phyloP scores from a whole-genome alignment of 768 basidiomycete species.

The Hysterangium stoloniferum region DNA sequence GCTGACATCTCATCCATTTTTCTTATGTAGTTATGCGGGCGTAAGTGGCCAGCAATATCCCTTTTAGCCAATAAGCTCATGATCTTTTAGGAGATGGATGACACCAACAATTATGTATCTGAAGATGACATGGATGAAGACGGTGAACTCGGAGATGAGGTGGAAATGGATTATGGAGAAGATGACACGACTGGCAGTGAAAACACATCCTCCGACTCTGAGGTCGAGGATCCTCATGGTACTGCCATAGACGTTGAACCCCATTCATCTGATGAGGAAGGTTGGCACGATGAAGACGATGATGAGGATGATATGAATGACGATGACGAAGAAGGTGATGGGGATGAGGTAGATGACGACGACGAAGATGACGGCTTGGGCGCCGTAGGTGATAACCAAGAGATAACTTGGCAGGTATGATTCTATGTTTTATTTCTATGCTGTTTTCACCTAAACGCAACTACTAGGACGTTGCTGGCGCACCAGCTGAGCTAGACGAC shows the following conservation, averaged over 20 bases:
- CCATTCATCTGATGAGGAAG: slow-evolving; percentile 49
- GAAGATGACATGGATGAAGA: slow-evolving; percentile 79
- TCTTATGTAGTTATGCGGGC: slow-evolving; percentile 55
- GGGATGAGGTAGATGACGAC: slow-evolving; percentile 46
- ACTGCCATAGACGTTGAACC: slow-evolving; percentile 53
- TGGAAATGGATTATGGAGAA: slow-evolving; percentile 83
- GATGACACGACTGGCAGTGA: slow-evolving; percentile 62
- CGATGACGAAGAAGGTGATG: slow-evolving; percentile 54
- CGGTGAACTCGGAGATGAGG: slow-evolving; percentile 70
- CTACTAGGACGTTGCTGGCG: slow-evolving; percentile 25
- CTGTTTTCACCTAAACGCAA: slow-evolving; percentile 1
- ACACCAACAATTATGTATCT: slow-evolving; percentile 39
- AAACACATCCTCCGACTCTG: slow-evolving; percentile 62
- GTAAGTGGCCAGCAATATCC: slow-evolving; percentile 39
- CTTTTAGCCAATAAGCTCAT: no score
- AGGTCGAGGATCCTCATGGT: slow-evolving; percentile 47
- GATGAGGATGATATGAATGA: slow-evolving; percentile 49
- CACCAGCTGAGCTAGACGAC: slow-evolving; percentile 26
- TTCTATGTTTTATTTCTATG: neutral
- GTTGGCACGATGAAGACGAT: slow-evolving; percentile 52
- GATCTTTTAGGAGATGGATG: slow-evolving; percentile 71
- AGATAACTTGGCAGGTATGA: slow-evolving; percentile 53
- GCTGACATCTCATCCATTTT: neutral
- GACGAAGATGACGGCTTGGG: slow-evolving; percentile 52
- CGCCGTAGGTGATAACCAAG: slow-evolving; percentile 40